Evolutionary conservation across 2,329 filamentous ascomycete species (phyloP).

Genomic region (Colletotrichum liriopes): DNA sequence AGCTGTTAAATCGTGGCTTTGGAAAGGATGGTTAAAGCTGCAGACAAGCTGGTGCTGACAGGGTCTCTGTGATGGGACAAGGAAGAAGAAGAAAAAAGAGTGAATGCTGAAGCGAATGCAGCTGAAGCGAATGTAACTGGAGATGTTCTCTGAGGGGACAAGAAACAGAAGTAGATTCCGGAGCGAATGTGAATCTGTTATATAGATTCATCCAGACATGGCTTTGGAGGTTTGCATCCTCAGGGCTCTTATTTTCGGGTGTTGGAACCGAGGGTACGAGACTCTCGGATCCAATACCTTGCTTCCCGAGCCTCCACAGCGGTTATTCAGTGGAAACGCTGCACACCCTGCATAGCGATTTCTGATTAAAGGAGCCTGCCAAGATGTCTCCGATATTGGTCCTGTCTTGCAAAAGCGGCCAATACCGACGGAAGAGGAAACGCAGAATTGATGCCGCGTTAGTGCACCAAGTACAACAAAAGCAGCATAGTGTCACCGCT

Average conservation of each 20-base stretch:
- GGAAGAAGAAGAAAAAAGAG: background rate
- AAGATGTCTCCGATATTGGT: background rate
- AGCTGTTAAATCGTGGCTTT: background rate
- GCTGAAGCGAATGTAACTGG: slow-evolving; percentile 3
- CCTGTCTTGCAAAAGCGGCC: background rate
- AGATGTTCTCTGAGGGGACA: background rate
- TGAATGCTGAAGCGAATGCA: background rate
- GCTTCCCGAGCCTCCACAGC: background rate
- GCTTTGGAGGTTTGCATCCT: background rate
- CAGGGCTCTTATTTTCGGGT: background rate
- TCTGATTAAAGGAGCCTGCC: background rate
- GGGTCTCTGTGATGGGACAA: background rate
- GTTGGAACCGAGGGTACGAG: background rate
- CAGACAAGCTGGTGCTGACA: background rate
- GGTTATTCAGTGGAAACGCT: background rate
- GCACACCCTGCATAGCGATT: background rate
- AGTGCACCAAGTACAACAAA: background rate
- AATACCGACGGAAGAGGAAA: background rate
- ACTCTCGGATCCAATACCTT: background rate
- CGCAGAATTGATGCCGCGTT: background rate
- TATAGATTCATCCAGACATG: background rate
- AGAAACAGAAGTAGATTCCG: background rate
- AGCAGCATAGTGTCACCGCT: background rate
- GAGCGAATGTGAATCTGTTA: background rate
- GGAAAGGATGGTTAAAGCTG: background rate